Percentiles rank a stretch among this genome's conserved stretches.
Evolutionary conservation across 805 yeast species (phyloP).

Genomic region (Lachancea lanzarotensis): DNA sequence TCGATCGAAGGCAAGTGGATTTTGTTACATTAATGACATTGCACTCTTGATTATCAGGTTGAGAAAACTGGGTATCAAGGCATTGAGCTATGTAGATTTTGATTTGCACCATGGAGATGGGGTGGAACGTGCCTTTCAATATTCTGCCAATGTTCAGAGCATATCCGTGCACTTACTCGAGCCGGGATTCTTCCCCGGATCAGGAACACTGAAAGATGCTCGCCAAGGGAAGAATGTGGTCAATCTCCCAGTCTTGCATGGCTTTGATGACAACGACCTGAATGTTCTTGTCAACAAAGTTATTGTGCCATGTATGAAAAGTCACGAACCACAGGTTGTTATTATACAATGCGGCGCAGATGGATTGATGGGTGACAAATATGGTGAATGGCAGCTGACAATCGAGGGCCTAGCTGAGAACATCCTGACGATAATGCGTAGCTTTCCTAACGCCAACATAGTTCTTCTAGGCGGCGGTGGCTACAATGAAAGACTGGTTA

Average conservation of each 20-base stretch:
- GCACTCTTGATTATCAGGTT: slow-evolving; percentile 49
- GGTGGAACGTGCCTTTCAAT: slow-evolving; percentile 57
- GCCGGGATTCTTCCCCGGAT: slow-evolving; percentile 67
- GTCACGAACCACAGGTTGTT: slow-evolving; percentile 43
- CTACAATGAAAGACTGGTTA: slow-evolving; percentile 53
- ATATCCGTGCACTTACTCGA: slow-evolving; percentile 61
- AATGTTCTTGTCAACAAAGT: slow-evolving; percentile 35
- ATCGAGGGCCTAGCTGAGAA: slow-evolving; percentile 41
- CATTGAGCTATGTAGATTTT: slow-evolving; percentile 57
- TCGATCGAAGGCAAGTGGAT: slow-evolving; percentile 53
- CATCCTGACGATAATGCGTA: slow-evolving; percentile 23
- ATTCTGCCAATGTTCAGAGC: slow-evolving; percentile 49
- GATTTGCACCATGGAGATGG: slow-evolving; percentile 83
- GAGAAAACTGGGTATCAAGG: slow-evolving; percentile 38
- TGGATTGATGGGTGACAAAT: slow-evolving; percentile 60
- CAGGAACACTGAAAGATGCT: slow-evolving; percentile 42
- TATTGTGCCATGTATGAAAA: slow-evolving; percentile 37
- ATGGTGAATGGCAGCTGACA: slow-evolving; percentile 63
- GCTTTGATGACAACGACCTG: slow-evolving; percentile 45
- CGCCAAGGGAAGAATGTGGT: slow-evolving; percentile 37
- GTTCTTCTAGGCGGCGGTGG: slow-evolving; percentile 71
- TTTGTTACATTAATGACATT: slow-evolving; percentile 68
- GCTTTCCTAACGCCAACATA: slow-evolving; percentile 23
- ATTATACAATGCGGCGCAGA: slow-evolving; percentile 71
- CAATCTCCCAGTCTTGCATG: slow-evolving; percentile 53